A percentile compares a stretch with the other conserved stretches of the same genome.
Evolutionary conservation across 306 rosid genomes (phyloP).

Genomic region (apple (Malus domestica)): DNA sequence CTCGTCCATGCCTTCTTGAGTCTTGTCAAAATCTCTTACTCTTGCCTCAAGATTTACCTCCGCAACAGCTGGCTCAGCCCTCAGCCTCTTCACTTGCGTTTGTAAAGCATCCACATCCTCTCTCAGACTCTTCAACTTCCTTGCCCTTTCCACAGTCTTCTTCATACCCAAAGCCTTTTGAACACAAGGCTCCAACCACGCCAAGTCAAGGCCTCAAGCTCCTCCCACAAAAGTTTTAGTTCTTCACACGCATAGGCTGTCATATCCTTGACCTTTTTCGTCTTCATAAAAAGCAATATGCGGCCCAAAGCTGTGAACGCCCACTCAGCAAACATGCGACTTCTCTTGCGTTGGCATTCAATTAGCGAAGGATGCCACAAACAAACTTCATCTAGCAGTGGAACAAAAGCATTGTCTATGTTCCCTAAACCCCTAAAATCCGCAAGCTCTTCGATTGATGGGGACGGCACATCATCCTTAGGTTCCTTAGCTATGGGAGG

Average conservation of each 20-base stretch:
- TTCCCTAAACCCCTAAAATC: background rate
- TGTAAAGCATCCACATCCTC: background rate
- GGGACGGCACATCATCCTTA: background rate
- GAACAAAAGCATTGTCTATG: background rate
- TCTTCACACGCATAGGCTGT: background rate
- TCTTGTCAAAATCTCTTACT: background rate
- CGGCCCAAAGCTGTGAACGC: background rate
- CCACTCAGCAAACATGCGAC: background rate
- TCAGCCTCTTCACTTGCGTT: background rate
- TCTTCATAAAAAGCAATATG: background rate
- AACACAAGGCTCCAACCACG: background rate
- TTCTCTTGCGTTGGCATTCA: background rate
- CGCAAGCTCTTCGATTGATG: background rate
- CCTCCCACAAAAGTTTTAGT: background rate
- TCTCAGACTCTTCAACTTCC: background rate
- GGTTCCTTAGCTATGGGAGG: background rate
- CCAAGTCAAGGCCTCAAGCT: constrained; percentile 3
- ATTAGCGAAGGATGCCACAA: background rate
- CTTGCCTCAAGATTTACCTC: background rate
- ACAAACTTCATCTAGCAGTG: background rate
- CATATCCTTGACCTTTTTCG: background rate
- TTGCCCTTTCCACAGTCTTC: background rate
- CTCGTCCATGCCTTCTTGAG: background rate
- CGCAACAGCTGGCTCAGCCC: background rate
- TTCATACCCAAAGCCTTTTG: background rate